Percentiles rank a stretch among this genome's conserved stretches.
Conservation (phyloP, 2,329 filamentous ascomycete species). For the Beauveria bassiana region DNA sequence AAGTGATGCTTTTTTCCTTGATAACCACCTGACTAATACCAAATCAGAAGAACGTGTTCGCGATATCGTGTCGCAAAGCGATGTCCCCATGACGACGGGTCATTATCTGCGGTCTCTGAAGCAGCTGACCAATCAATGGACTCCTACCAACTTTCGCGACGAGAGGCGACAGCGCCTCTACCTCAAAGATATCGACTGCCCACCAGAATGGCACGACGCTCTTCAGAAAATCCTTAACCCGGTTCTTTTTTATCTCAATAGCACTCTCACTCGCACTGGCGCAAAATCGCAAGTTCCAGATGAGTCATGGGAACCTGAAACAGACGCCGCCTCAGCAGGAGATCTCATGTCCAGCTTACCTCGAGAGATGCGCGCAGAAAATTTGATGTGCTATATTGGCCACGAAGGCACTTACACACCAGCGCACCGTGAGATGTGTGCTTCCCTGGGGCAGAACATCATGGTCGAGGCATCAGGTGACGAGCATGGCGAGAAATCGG, state of each 20-base stretch:
- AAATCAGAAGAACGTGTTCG: conserved; percentile 70
- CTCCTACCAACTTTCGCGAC: conserved; percentile 65
- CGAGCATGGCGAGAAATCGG: conserved; percentile 67
- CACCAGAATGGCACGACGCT: conserved; percentile 74
- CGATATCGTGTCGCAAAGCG: conserved; percentile 64
- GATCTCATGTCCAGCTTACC: conserved; percentile 94
- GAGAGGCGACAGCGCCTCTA: conserved; percentile 80
- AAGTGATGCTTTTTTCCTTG: neutral
- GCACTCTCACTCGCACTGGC: conserved; percentile 48
- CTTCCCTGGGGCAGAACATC: conserved; percentile 90
- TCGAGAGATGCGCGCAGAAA: conserved; percentile 80
- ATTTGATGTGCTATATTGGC: conserved; percentile 96
- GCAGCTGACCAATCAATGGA: conserved; percentile 77
- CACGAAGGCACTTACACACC: conserved; percentile 97
- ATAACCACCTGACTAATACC: conserved; percentile 16
- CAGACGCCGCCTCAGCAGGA: conserved; percentile 63
- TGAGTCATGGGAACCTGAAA: conserved; percentile 39
- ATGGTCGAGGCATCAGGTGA: conserved; percentile 86
- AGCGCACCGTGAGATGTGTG: conserved; percentile 95
- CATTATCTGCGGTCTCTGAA: conserved; percentile 89
- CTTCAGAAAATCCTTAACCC: conserved; percentile 71
- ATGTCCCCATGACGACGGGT: conserved; percentile 77
- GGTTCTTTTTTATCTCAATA: conserved; percentile 84
- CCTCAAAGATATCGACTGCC: conserved; percentile 95
- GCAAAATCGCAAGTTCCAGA: conserved; percentile 26